Base-by-base conservation (phyloP, 1,284 basidiomycete genomes). In the Tausonia pullulans region DNA sequence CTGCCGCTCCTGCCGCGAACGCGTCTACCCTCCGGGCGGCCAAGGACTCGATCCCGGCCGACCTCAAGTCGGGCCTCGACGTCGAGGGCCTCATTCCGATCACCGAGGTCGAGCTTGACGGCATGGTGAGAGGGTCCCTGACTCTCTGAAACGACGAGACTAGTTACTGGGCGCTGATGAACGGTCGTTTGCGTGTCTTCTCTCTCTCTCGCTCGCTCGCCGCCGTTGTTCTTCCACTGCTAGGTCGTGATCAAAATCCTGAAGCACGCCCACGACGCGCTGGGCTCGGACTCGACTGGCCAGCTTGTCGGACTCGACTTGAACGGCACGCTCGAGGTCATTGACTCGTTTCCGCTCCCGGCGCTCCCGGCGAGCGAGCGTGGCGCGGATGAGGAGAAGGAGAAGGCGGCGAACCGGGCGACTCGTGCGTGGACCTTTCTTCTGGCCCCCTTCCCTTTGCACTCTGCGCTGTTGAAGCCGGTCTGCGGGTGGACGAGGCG, bases 231-330 rank as follows among this genome's bases (percentile, higher is more conserved):
- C 60, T 58, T 39, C 44, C 44, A 58, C 68, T 55, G 72, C 9
- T 49, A 95, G 91, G 91, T 90, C 61, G 85, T 94, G 64, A 84
- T 90, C 68, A 96, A 96, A 81, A 94, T 97, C 68, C 81, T 94
- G 72, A 95, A 96, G 79, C 79, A 81, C 74, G 75, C 78, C 13
- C 76, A 76, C 63, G 79, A 79, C 69, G 68, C 74, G 51, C 67
- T 83, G 53, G 80, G 82, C 49, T 76, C 84, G 48, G 83, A 84
- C 70, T 87, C 87, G 16, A 84, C 90, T 72, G 93, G 93, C 66
- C 81, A 95, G 64, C 79, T 97, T 53, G 82, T 96, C 67, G 93
- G 93, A 56, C 83, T 98, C 68, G 94, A 97, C 77, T 80, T 97
- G 46, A 88, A 96, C 75, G 91, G 91, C 10, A 83, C 84, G 53